Evolutionary conservation across 2,329 filamentous ascomycete genomes (phyloP), one percentile per base, ranked within the genome.

Genomic region (Escovopsis weberi): DNA sequence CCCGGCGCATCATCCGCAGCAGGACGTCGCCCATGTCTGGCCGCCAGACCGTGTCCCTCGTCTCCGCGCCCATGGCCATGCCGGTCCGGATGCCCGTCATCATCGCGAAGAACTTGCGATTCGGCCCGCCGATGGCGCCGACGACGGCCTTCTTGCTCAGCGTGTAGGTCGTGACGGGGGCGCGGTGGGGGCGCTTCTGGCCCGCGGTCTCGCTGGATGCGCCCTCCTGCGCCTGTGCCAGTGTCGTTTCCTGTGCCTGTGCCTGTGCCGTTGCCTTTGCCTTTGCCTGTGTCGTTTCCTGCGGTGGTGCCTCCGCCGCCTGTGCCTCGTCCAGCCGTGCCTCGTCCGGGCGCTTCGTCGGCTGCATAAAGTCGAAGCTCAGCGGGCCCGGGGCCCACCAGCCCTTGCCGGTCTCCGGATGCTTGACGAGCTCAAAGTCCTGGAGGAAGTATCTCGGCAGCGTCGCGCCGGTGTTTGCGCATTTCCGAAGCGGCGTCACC

Each of bases 381-480:
- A 67, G 48, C 34, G 60, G 63, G 8, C 59, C 62, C 0, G 78
- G 79, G 12, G 77, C 62, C 55, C 70, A 74, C 74, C 75, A 83
- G 0, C 69, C 62, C 2, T 61, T 51, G 0, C 58, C 53, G 0
- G 71, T 74, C 9, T 66, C 59, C 0, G 78, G 78, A 43, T 82
- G 69, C 1, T 61, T 53, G 11, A 77, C 61, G 2, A 77, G 52
- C 26, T 69, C 67, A 46, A 85, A 78, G 30, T 73, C 65, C 43
- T 82, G 72, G 4, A 85, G 61, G 54, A 85, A 81, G 51, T 70
- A 76, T 12, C 57, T 59, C 2, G 82, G 82, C 6, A 85, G 57
- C 1, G 54, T 53, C 0, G 57, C 54, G 0, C 52, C 47, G 1
- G 77, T 76, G 30, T 70, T 54, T 19, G 58, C 52, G 51, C 80